Conservation (phyloP, 176 grass and related monocot genomes). For the Areca catechu region DNA sequence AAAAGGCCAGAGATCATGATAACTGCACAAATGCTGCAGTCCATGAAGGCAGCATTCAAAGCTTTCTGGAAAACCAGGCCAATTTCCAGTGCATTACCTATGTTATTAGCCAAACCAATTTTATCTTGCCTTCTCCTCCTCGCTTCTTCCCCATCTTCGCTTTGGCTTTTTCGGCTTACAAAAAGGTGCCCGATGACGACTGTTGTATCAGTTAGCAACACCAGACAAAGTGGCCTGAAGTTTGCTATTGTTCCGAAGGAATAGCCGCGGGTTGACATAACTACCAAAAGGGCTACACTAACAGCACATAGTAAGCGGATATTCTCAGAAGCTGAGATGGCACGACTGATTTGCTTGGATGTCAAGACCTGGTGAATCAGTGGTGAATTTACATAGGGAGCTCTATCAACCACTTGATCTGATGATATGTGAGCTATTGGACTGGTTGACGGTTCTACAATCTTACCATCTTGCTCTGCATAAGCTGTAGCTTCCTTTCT, state of each 20-base stretch:
- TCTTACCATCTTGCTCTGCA: no score
- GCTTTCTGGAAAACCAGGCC: slow-evolving; percentile 50
- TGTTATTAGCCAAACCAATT: slow-evolving; percentile 31
- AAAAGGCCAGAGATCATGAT: slow-evolving; percentile 66
- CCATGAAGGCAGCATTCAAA: slow-evolving; percentile 44
- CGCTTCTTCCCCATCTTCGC: slow-evolving; percentile 9
- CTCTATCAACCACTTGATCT: no score
- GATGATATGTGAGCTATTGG: no score
- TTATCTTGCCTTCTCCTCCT: slow-evolving; percentile 17
- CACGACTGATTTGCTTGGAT: slow-evolving; percentile 35
- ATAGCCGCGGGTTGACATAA: slow-evolving; percentile 39
- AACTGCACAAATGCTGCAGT: slow-evolving; percentile 61
- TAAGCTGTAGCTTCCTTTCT: no score
- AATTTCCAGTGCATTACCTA: slow-evolving; percentile 44
- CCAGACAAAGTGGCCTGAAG: slow-evolving; percentile 54
- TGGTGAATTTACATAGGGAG: neutral
- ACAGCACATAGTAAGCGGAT: slow-evolving; percentile 49
- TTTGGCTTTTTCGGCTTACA: slow-evolving; percentile 25
- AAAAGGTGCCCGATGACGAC: slow-evolving; percentile 41
- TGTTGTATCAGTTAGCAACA: slow-evolving; percentile 51
- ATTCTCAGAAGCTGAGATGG: slow-evolving; percentile 54
- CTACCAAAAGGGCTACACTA: slow-evolving; percentile 40
- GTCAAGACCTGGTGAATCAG: slow-evolving; percentile 29
- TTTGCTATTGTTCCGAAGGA: slow-evolving; percentile 32
- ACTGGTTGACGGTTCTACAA: no score